Evolutionary conservation across 2,329 filamentous ascomycete species (phyloP), one percentile per base, ranked within the genome.

Genomic region (Aspergillus luchuensis): DNA sequence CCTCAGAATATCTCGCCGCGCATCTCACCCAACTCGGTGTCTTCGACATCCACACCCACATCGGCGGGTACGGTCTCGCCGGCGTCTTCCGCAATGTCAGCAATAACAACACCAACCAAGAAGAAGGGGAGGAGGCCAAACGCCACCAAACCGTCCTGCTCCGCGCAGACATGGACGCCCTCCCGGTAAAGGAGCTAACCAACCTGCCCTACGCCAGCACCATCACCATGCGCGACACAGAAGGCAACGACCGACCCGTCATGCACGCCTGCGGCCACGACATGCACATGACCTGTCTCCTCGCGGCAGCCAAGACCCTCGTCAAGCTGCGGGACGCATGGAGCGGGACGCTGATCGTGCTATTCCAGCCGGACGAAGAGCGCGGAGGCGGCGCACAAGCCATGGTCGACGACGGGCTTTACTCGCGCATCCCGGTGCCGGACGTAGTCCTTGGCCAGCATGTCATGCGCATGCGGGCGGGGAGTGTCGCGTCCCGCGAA

Each of bases 281-380:
- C 63, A 84, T 87, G 81, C 85, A 87, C 67, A 83, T 87, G 48
- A 84, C 84, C 0, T 78, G 78, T 57, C 73, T 87, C 0, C 77
- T 88, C 0, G 85, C 81, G 0, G 82, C 84, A 0, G 80, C 83
- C 0, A 79, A 84, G 54, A 77, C 78, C 0, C 75, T 91, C 0
- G 72, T 79, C 1, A 72, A 71, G 0, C 71, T 75, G 0, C 77
- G 72, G n/a, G 66, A 79, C 0, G 33, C 63, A 0, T 91, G 89
- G 88, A 77, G 71, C 8, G 89, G 89, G 0, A 90, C 86, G 0
- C 66, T 91, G 19, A 75, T 91, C 5, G 71, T 88, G 6, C 72
- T 86, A 2, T 91, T 91, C 71, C 89, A 91, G 67, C 88, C 89
- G 0, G 83, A 84, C 1, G 89, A 91, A 70, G 89, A 91, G 71